A percentile compares a stretch with the other conserved stretches of the same genome.
phyloP scores from a whole-genome alignment of 2,329 filamentous ascomycete genomes.

The Penicillium sp. region DNA sequence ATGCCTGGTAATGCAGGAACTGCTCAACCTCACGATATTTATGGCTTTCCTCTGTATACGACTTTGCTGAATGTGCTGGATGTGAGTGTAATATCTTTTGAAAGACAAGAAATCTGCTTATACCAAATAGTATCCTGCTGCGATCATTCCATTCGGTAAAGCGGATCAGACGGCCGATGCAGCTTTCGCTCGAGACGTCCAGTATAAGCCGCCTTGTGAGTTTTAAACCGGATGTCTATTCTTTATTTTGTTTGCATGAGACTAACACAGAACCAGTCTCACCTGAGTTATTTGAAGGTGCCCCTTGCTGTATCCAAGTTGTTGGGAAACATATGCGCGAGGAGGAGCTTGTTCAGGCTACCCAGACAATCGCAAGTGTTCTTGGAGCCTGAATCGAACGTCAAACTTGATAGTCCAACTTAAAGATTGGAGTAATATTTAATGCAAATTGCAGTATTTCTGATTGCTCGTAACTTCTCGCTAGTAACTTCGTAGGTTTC shows the following conservation, averaged over 20 bases:
- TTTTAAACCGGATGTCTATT: background rate
- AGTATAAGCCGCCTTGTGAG: slow-evolving; percentile 21
- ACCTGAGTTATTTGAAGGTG: slow-evolving; percentile 36
- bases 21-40: slow-evolving; percentile 54
- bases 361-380: background rate
- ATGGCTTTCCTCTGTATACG: slow-evolving; percentile 36
- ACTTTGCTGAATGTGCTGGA: slow-evolving; percentile 53
- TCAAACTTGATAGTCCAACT: background rate
- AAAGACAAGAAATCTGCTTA: background rate
- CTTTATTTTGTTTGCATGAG: no score
- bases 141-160: slow-evolving; percentile 46
- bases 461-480: no score
- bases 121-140: slow-evolving; percentile 47
- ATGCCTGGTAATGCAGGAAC: slow-evolving; percentile 51
- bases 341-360: slow-evolving; percentile 19
- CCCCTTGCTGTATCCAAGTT: slow-evolving; percentile 48
- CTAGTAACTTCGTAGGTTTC: background rate
- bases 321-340: slow-evolving; percentile 33
- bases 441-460: no score
- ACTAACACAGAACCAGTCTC: background rate
- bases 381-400: background rate
- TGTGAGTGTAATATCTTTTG: slow-evolving; percentile 32
- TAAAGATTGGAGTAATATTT: no score
- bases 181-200: slow-evolving; percentile 10
- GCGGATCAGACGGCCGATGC: slow-evolving; percentile 44